Evolutionary conservation across 1,284 basidiomycete genomes (phyloP), one percentile per base, ranked within the genome.

Genomic region (Cystobasidium sp.): DNA sequence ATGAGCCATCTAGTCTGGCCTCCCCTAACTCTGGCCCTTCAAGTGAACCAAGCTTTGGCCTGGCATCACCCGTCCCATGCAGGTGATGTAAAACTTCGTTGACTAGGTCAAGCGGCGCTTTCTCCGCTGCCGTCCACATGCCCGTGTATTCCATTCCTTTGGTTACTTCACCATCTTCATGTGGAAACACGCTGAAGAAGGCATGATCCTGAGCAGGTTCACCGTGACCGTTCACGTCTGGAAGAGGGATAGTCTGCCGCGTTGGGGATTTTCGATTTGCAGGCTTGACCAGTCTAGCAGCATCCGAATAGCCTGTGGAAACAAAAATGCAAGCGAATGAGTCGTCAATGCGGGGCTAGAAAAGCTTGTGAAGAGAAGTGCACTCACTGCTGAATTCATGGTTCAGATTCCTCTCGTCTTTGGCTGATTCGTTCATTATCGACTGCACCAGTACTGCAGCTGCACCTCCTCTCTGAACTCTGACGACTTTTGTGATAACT

Each of bases 181-280:
- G 22, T 8, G 70, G 70, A 49, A 73, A 73, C 3, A 73, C 49
- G n/a, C 52, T 73, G 44, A 52, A 73, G 63, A 73, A 73, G 1
- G 70, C 56, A 51, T 73, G 70, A 31, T 62, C 56, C 20, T 59
- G 55, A 9, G 46, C 3, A n/a, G 22, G 39, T 20, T 66, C 49
- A 18, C 37, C 22, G 43, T 65, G 51, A 1, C 62, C 62, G 47
- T 65, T 65, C 9, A 56, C 63, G 10, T 59, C 47, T 24, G 70
- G 70, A 5, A 73, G 63, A 3, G 70, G 52, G 16, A 73, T 41
- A 16, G 62, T 65, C 18, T 59, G 49, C 41, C 70, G 62, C 20
- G 70, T 44, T 8, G 70, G 70, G 31, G 70, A 73, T 18, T 61
- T 63, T 9, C 63, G 62, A 44, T 61, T 61, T 22, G 62, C 63